Evolutionary conservation across 2,329 filamentous ascomycete species (phyloP).

Genomic region (Myriangium duriaei): DNA sequence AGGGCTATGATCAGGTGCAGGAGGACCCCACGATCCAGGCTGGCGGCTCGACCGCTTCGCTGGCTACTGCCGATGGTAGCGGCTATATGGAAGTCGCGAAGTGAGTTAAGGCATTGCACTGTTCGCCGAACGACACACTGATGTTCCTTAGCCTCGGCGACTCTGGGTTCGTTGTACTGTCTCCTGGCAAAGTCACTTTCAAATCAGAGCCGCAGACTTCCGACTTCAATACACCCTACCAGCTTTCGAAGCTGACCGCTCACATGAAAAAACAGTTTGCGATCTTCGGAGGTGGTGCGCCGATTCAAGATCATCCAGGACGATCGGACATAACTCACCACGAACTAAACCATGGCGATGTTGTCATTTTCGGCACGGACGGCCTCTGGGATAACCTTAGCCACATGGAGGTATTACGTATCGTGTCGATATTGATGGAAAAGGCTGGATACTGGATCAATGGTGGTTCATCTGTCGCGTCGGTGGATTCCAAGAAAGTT

Average conservation of each 20-base stretch:
- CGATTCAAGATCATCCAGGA: conserved; percentile 66
- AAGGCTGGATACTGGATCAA: conserved; percentile 26
- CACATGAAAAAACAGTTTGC: conserved; percentile 66
- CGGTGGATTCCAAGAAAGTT: conserved; percentile 9
- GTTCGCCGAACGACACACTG: neutral
- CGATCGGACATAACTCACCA: conserved; percentile 73
- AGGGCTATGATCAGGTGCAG: conserved; percentile 71
- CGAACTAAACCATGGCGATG: conserved; percentile 73
- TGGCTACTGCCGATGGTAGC: conserved; percentile 62
- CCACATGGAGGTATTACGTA: conserved; percentile 72
- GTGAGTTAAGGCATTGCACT: conserved; percentile 22
- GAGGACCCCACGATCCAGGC: conserved; percentile 60
- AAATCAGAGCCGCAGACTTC: conserved; percentile 83
- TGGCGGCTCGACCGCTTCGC: conserved; percentile 82
- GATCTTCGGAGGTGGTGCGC: conserved; percentile 61
- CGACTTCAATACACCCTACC: conserved; percentile 94
- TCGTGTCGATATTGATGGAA: conserved; percentile 59
- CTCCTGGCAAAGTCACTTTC: conserved; percentile 72
- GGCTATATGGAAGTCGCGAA: conserved; percentile 82
- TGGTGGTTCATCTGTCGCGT: conserved; percentile 5
- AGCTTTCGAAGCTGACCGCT: conserved; percentile 77
- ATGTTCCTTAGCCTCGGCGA: conserved; percentile 55
- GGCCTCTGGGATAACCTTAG: conserved; percentile 94
- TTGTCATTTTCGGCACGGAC: conserved; percentile 87
- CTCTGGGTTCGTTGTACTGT: conserved; percentile 80